phyloP scores from a whole-genome alignment of 441 rosid genomes.

The Theobroma grandiflorum region DNA sequence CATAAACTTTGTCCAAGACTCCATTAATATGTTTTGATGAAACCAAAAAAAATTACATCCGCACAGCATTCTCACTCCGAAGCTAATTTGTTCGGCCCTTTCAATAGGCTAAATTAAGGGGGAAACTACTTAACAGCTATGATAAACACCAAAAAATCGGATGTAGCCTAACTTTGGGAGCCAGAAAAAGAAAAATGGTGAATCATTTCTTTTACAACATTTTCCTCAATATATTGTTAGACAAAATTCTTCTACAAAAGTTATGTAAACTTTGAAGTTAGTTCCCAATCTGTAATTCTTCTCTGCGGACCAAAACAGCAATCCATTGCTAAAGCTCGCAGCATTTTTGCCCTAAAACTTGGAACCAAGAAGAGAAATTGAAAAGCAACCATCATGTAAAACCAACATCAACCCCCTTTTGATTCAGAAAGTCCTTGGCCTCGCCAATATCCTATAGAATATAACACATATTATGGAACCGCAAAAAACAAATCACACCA shows the following conservation, averaged over 20 bases:
- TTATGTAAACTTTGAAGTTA: not conserved
- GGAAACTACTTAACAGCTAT: not conserved
- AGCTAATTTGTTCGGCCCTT: not conserved
- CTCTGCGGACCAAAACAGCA: not conserved
- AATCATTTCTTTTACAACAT: not conserved
- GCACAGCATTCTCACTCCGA: not conserved
- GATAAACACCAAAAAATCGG: not conserved
- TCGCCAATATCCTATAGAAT: slow-evolving; percentile 58
- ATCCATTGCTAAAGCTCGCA: not conserved
- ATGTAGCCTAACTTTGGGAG: not conserved
- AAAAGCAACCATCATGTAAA: slow-evolving; percentile 38
- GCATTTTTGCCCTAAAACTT: not conserved
- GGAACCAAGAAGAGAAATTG: slow-evolving; percentile 3
- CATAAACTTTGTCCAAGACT: not conserved
- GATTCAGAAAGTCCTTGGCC: slow-evolving; percentile 73
- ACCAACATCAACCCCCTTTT: slow-evolving; percentile 70
- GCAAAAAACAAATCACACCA: not conserved
- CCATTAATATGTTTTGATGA: not conserved
- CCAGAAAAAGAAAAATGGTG: not conserved
- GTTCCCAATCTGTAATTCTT: slow-evolving; percentile 1
- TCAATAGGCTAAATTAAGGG: not conserved
- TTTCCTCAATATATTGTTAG: not conserved
- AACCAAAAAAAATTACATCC: not conserved
- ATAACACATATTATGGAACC: not conserved
- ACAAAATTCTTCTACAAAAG: not conserved